A percentile compares a stretch with the other conserved stretches of the same genome.
Conservation (phyloP, 208 protist genomes). For the Trypanosoma lewisi region DNA sequence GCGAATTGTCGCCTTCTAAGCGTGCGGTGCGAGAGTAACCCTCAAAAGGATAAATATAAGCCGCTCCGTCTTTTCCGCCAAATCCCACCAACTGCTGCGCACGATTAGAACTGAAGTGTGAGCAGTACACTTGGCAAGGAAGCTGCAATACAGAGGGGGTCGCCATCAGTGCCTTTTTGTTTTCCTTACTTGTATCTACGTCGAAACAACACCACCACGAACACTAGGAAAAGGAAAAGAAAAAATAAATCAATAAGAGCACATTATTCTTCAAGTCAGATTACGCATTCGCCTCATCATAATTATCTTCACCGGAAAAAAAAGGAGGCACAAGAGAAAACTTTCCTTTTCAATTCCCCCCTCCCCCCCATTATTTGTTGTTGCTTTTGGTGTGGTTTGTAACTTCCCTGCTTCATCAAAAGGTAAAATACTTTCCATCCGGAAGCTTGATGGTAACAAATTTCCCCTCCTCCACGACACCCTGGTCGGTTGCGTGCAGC, state of each 20-base stretch:
- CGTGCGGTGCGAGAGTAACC: slow-evolving; percentile 45
- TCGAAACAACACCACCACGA: neutral
- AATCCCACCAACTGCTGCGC: slow-evolving; percentile 64
- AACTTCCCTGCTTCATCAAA: neutral
- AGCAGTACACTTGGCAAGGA: slow-evolving; percentile 59
- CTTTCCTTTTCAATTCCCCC: neutral
- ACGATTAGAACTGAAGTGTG: slow-evolving; percentile 51
- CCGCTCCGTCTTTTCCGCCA: slow-evolving; percentile 53
- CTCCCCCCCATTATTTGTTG: slow-evolving; percentile 11
- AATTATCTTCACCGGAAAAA: too few relatives aligned
- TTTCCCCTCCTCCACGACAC: slow-evolving; percentile 23
- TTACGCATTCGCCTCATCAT: too few relatives aligned
- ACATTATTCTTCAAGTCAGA: too few relatives aligned
- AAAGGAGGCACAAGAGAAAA: slow-evolving; percentile 3
- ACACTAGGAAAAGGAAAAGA: slow-evolving; percentile 13
- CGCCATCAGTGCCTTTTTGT: slow-evolving; percentile 24
- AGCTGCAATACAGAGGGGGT: slow-evolving; percentile 40
- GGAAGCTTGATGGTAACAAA: slow-evolving; percentile 18
- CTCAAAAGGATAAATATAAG: slow-evolving; percentile 68
- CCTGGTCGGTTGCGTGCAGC: slow-evolving; percentile 56
- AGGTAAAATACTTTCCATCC: slow-evolving; percentile 21
- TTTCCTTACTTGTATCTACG: neutral
- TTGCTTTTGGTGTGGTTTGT: too few relatives aligned
- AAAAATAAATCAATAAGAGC: slow-evolving; percentile 1
- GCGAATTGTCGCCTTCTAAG: slow-evolving; percentile 48